Evolutionary conservation across 2,329 filamentous ascomycete species (phyloP).

Genomic region (Exophiala oligosperma): DNA sequence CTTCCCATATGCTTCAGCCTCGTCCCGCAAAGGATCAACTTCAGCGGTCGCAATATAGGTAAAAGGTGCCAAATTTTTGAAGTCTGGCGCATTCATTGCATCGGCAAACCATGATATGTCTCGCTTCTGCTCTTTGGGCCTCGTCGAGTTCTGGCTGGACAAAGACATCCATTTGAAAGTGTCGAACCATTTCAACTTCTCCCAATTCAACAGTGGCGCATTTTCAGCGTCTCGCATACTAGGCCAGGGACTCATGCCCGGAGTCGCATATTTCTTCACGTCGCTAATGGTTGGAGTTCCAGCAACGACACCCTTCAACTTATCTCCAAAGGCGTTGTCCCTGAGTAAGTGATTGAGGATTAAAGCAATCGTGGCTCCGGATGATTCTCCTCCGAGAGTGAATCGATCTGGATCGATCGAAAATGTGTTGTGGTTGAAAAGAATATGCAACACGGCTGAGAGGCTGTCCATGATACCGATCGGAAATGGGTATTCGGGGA

Average conservation of each 20-base stretch:
- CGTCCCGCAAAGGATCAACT: conserved; percentile 27
- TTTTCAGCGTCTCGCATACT: conserved; percentile 28
- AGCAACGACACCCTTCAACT: conserved; percentile 27
- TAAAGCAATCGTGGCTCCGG: conserved; percentile 28
- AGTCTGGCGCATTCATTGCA: conserved; percentile 27
- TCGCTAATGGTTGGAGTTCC: conserved; percentile 30
- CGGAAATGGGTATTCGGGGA: conserved; percentile 29
- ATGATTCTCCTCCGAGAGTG: conserved; percentile 28
- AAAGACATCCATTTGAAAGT: conserved; percentile 30
- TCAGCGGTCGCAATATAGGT: conserved; percentile 29
- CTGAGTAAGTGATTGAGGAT: conserved; percentile 27
- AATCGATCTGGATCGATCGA: conserved; percentile 27
- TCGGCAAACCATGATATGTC: conserved; percentile 29
- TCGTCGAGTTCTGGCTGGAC: conserved; percentile 14
- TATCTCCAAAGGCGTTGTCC: conserved; percentile 20
- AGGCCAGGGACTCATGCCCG: conserved; percentile 29
- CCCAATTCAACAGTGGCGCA: conserved; percentile 29
- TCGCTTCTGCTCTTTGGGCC: conserved; percentile 23
- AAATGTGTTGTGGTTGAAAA: conserved; percentile 28
- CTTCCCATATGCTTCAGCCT: conserved; percentile 30
- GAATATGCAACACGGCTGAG: conserved; percentile 24
- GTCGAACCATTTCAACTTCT: conserved; percentile 31
- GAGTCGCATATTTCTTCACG: conserved; percentile 27
- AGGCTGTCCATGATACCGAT: conserved; percentile 29
- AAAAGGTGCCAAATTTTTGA: conserved; percentile 26